Base-by-base conservation (phyloP, 2,329 filamentous ascomycete genomes). In the Mycocentrospora acerina region DNA sequence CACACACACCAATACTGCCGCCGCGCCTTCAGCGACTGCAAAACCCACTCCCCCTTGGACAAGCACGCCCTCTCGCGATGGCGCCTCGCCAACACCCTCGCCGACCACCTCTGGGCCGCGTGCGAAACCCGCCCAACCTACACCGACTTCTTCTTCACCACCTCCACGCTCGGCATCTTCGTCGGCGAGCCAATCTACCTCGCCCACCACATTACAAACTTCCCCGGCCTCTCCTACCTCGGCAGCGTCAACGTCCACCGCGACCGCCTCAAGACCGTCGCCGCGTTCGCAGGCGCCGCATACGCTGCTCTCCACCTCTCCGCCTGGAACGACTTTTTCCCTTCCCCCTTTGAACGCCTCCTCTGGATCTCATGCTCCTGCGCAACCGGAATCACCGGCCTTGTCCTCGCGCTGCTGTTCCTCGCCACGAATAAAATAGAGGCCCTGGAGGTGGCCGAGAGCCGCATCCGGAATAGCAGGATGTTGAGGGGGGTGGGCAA, bases 301-400 rank as follows among this genome's bases (percentile, higher is more conserved):
- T 64, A 59, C 35, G 55, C 57, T 13, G 59, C 43, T 10, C 41
- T 64, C 6, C 61, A 64, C 36, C 43, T 59, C 5, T 44, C 57
- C 4, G 60, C 59, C 2, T 64, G 59, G 60, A 49, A 59, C 35
- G 51, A 55, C 16, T 48, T 36, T 29, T 64, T 63, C 16, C 57
- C 61, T 10, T 51, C 55, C 0, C 13, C 24, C 2, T 32, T 37
- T 0, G 60, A 64, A 42, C 41, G 42, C 3, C 46, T 43, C 32
- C 35, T 64, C 10, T 64, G 61, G 61, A 54, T 57, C 10, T 29
- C 40, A 4, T 53, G 54, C 24, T 45, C 59, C 3, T 28, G 57
- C 4, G 51, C 53, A 5, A 57, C 59, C 10, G 50, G 44, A 1
- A 49, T 53, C 9, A 57, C 55, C 4, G 59, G 59, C 6, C 34